Conservation (phyloP, 768 basidiomycete species). For the Phaeotremella fagi region DNA sequence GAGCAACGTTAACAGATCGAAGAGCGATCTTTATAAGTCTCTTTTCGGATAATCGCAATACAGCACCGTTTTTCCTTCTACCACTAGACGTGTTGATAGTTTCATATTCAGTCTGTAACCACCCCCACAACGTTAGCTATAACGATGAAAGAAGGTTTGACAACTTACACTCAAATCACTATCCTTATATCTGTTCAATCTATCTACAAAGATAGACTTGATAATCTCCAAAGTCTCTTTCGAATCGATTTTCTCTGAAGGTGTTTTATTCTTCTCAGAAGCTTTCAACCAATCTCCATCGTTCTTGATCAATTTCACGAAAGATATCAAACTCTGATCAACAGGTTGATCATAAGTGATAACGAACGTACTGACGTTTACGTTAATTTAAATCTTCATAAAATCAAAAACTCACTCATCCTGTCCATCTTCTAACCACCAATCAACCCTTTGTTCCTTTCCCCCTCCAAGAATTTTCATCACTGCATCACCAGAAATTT, state of each 20-base stretch:
- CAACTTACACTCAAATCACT: constrained; percentile 1
- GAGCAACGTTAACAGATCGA: neutral
- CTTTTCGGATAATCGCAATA: constrained; percentile 21
- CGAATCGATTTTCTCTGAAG: constrained; percentile 5
- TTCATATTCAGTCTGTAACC: neutral
- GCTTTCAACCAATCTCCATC: constrained; percentile 26
- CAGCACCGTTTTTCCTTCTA: constrained; percentile 3
- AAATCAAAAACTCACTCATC: constrained; percentile 30
- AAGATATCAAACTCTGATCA: constrained; percentile 18
- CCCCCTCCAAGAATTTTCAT: constrained; percentile 15
- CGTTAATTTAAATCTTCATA: neutral
- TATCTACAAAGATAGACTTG: neutral
- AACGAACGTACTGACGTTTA: constrained; percentile 21
- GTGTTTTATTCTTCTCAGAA: constrained; percentile 16
- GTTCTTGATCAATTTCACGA: constrained; percentile 22
- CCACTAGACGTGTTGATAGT: neutral
- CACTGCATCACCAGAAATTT: constrained; percentile 31
- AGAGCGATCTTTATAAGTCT: constrained; percentile 6
- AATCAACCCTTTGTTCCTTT: constrained; percentile 67
- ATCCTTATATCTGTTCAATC: neutral
- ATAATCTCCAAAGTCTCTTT: constrained; percentile 1
- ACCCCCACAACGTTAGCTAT: neutral
- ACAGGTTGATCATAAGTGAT: constrained; percentile 12
- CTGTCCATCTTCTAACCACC: constrained; percentile 68
- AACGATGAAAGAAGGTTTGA: neutral